These are phyloP conservation scores for Lanzia echinophila DNA, from an alignment of 2,329 filamentous ascomycete species.

Conservation along the genomic window DNA sequence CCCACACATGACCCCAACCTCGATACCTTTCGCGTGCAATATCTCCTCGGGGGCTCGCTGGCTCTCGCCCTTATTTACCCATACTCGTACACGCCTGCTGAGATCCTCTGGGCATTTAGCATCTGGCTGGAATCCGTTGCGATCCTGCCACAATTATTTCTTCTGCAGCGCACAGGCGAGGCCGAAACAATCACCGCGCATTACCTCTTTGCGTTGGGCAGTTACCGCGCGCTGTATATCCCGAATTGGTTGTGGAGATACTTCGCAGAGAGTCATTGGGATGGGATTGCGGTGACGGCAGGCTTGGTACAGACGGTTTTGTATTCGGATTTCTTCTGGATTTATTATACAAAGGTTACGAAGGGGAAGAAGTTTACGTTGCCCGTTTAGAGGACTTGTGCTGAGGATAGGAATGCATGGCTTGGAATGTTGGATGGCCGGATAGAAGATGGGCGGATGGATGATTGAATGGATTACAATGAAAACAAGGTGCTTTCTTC, in stretches of 20 bases:
- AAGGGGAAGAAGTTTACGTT: conserved; percentile 86
- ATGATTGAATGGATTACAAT: neutral
- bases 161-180: conserved; percentile 95
- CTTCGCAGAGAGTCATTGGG: conserved; percentile 69
- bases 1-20: conserved; percentile 95
- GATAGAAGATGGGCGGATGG: neutral
- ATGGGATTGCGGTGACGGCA: conserved; percentile 82
- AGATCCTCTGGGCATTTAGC: conserved; percentile 95
- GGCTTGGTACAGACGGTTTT: conserved; percentile 89
- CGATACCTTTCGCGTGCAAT: conserved; percentile 96
- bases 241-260: conserved; percentile 98
- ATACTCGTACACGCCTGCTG: conserved; percentile 72
- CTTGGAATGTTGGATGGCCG: neutral
- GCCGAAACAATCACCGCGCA: conserved; percentile 99
- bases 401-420: neutral
- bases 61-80: conserved; percentile 77
- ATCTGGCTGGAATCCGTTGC: conserved; percentile 98
- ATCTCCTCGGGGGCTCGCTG: conserved; percentile 75
- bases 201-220: conserved; percentile 88
- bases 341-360: conserved; percentile 95
- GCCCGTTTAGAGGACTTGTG: conserved; percentile 53
- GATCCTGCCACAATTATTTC: conserved; percentile 94
- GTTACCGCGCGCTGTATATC: conserved; percentile 92
- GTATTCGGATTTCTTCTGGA: conserved; percentile 99
- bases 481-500: neutral